These are phyloP conservation scores for Orbilia blumenaviensis DNA, from an alignment of 2,329 filamentous ascomycete species.

Conservation along the genomic window DNA sequence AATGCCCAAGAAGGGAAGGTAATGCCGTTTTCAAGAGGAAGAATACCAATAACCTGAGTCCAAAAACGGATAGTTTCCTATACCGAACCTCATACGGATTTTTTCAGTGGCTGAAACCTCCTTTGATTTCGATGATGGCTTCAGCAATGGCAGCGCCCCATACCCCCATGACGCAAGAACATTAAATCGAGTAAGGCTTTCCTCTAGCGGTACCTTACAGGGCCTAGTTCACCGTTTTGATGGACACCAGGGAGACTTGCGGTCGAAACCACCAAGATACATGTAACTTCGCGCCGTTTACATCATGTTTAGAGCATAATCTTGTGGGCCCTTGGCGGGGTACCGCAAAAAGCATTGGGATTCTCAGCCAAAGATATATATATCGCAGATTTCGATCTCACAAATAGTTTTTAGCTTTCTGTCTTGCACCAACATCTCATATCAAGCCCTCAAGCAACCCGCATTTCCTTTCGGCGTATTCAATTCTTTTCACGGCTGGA, in stretches of 20 bases:
- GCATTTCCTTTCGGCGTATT: not conserved
- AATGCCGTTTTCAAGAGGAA: not conserved
- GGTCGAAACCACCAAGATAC: not conserved
- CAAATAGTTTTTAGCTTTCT: not conserved
- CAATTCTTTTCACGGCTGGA: slow-evolving; percentile 23
- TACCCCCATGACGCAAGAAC: not conserved
- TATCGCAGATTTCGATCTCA: not conserved
- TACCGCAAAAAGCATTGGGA: not conserved
- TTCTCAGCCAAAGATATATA: not conserved
- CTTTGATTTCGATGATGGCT: not conserved
- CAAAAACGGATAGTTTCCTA: not conserved
- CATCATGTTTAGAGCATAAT: not conserved
- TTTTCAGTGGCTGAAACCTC: slow-evolving; percentile 7
- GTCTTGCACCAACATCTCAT: slow-evolving; percentile 1
- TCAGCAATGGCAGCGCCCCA: not conserved
- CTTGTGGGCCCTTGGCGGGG: not conserved
- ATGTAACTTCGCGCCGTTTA: not conserved
- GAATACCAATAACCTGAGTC: not conserved
- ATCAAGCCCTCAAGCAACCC: not conserved
- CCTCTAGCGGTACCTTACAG: not conserved
- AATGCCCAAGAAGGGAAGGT: slow-evolving; percentile 6
- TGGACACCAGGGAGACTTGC: not conserved
- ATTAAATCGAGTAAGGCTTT: not conserved
- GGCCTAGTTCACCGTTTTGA: not conserved
- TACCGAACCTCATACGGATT: not conserved